phyloP scores from a whole-genome alignment of 169 alveolate genomes.

The Babesia bigemina region DNA sequence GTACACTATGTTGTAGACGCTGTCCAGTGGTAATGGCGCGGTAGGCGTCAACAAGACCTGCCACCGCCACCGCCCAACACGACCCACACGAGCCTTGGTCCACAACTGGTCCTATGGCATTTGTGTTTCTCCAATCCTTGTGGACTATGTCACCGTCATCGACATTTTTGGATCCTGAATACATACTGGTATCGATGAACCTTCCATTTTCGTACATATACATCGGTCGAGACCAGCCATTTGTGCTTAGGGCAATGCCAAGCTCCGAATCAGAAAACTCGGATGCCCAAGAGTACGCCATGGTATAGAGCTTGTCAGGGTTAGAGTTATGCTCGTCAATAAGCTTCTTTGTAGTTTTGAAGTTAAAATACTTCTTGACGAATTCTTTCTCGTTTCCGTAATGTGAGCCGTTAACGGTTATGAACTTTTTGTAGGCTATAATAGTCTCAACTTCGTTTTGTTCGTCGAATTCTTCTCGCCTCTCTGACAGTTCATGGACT shows the following conservation, averaged over 20 bases:
- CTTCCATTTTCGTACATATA: slow-evolving; percentile 7
- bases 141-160: not conserved
- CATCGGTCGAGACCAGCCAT: not conserved
- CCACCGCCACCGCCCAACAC: slow-evolving; percentile 87
- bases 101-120: slow-evolving; percentile 74
- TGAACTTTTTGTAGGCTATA: slow-evolving; percentile 37
- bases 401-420: slow-evolving; percentile 14
- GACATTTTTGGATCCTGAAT: slow-evolving; percentile 1
- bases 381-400: slow-evolving; percentile 33
- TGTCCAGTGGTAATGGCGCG: slow-evolving; percentile 56
- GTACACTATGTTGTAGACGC: slow-evolving; percentile 75
- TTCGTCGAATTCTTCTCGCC: not conserved
- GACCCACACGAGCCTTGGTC: slow-evolving; percentile 85
- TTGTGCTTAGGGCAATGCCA: not conserved
- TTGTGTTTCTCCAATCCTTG: slow-evolving; percentile 73
- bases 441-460: slow-evolving; percentile 50
- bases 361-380: slow-evolving; percentile 36
- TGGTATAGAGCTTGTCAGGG: slow-evolving; percentile 36
- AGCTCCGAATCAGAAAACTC: slow-evolving; percentile 14
- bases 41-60: slow-evolving; percentile 76
- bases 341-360: slow-evolving; percentile 25
- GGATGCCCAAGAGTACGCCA: slow-evolving; percentile 28
- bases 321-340: slow-evolving; percentile 60
- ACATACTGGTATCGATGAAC: slow-evolving; percentile 23
- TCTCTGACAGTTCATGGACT: not conserved